These are phyloP conservation scores for Pistacia vera DNA, from an alignment of 345 rosid genomes.

Conservation along the genomic window DNA sequence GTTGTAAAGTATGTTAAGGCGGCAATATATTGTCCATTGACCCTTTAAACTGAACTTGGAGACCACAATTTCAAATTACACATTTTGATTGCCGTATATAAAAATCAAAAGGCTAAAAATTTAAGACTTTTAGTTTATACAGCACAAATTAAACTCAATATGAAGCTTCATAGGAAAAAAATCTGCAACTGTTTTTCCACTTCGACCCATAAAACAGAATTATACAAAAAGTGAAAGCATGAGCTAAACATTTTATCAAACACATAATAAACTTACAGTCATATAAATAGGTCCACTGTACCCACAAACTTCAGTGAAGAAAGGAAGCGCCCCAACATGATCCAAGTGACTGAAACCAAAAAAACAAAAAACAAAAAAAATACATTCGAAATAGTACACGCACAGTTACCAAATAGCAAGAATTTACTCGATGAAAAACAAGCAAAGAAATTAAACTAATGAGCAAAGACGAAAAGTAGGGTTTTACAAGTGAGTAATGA, in stretches of 20 bases:
- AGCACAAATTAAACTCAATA: too few species aligned
- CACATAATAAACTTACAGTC: slow-evolving; percentile 66
- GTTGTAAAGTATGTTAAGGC: background rate
- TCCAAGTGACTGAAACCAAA: slow-evolving; percentile 71
- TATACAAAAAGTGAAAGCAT: background rate
- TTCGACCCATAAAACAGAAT: background rate
- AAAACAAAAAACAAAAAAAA: background rate
- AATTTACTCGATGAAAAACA: background rate
- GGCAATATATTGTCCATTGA: background rate
- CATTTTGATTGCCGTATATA: background rate
- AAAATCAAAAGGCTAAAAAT: background rate
- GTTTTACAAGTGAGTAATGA: slow-evolving; percentile 85
- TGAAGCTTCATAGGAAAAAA: too few species aligned
- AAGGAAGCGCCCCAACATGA: slow-evolving; percentile 93
- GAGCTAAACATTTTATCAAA: slow-evolving; percentile 38
- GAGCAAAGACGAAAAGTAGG: background rate
- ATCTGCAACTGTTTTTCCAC: background rate
- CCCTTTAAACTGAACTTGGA: background rate
- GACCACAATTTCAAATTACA: background rate
- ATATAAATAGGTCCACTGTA: slow-evolving; percentile 83
- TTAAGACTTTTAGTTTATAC: too few species aligned
- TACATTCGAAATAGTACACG: background rate
- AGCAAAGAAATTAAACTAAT: background rate
- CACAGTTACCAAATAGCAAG: background rate
- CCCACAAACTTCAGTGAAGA: slow-evolving; percentile 94